Base-by-base conservation (phyloP, 2,329 filamentous ascomycete species). In the Nemania diffusa region DNA sequence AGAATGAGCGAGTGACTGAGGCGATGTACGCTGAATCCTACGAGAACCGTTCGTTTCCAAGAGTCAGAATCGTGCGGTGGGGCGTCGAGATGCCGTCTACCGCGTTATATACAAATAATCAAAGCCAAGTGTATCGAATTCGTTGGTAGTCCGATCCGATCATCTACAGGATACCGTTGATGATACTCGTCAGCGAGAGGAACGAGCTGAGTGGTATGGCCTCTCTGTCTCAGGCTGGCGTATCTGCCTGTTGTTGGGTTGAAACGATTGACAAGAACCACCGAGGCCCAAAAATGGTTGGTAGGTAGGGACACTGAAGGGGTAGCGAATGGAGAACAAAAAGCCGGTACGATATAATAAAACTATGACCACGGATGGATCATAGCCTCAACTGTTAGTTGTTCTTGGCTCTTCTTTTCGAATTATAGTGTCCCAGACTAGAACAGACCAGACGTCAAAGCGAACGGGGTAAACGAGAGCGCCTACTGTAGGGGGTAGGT, bases 201-300 rank as follows among this genome's bases (percentile, higher is more conserved):
- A 52, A 34, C 53, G 57, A 57, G 61, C 26, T 20, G 29, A 46
- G 40, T 8, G 27, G 32, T 44, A 24, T n/a, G 17, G 32, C 9
- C 51, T 34, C 22, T 22, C 15, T 50, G 51, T 4, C 27, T 48
- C 34, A 15, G 26, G 40, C 37, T 20, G 9, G 53, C 5, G 34
- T 42, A n/a, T 57, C 52, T 7, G 20, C 22, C 20, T 8, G 7
- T 15, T 40, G 27, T 61, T 63, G 67, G 56, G 58, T 32, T 57
- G 46, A 64, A 69, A 60, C 64, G 67, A 69, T 55, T 29, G 63
- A 61, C 59, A 40, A 53, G 64, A 61, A 63, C 29, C 46, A 44
- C 42, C 22, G 42, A 32, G 57, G 48, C 50, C 34, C 26, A 57
- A 52, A 53, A 55, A 57, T 32, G 52, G 46, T 32, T 11, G 37